Evolutionary conservation across 139 green algal species (phyloP).

Genomic region (Picochlorum sp.): DNA sequence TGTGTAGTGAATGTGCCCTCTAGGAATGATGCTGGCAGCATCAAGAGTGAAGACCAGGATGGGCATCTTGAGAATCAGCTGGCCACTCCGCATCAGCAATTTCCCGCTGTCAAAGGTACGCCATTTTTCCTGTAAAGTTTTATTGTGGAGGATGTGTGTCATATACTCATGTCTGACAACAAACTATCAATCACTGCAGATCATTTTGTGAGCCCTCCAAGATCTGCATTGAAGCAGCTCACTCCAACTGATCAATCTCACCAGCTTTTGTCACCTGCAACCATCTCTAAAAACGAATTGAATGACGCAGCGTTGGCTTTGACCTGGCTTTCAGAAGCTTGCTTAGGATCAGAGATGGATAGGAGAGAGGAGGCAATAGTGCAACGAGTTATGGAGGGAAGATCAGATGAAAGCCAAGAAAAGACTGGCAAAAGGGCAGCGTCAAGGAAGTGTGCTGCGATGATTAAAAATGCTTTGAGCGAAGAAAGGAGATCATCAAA

Average conservation of each 20-base stretch:
- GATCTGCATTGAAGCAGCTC: neutral
- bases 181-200: neutral
- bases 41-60: no score
- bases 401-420: neutral
- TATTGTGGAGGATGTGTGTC: no score
- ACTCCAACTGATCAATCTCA: neutral
- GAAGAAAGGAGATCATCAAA: neutral
- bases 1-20: no score
- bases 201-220: neutral
- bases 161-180: neutral
- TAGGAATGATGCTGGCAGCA: no score
- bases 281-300: neutral
- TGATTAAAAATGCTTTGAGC: neutral
- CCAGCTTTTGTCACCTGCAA: constrained; percentile 4
- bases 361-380: neutral
- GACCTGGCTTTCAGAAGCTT: constrained; percentile 10
- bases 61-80: no score
- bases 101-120: no score
- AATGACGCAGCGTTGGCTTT: constrained; percentile 12
- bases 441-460: neutral
- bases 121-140: no score
- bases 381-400: neutral
- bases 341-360: neutral
- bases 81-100: no score
- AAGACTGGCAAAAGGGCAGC: neutral